Percentiles rank a stretch among this genome's conserved stretches.
phyloP scores from a whole-genome alignment of 192 early-diverging fungal species.

The Mortierella claussenii region DNA sequence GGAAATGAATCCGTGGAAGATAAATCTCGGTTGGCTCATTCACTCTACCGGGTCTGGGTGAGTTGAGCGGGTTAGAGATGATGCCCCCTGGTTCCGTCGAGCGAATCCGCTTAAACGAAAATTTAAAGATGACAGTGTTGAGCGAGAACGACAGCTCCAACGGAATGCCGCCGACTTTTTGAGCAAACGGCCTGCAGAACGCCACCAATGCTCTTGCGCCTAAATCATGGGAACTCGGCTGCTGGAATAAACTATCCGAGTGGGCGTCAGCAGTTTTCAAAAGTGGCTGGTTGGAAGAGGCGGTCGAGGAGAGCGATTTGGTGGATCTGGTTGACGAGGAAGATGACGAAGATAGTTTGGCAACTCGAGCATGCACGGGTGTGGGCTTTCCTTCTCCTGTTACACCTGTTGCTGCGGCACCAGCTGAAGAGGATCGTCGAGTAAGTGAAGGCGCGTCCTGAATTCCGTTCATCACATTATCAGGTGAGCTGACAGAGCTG shows the following conservation, averaged over 20 bases:
- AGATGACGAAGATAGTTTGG: constrained; percentile 6
- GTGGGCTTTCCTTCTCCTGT: neutral
- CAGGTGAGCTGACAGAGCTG: neutral
- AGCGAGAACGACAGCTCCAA: constrained; percentile 45
- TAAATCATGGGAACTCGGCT: constrained; percentile 12
- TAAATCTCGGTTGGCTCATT: constrained; percentile 59
- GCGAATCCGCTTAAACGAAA: constrained; percentile 17
- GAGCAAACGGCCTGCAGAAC: constrained; percentile 53
- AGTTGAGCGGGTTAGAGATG: constrained; percentile 16
- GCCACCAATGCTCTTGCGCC: constrained; percentile 44
- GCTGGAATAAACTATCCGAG: neutral
- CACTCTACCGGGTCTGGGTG: constrained; percentile 19
- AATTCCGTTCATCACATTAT: neutral
- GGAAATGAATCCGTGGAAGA: constrained; percentile 58
- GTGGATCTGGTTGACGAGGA: constrained; percentile 11
- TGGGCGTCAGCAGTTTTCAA: neutral
- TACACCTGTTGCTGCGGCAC: neutral
- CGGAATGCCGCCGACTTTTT: constrained; percentile 48
- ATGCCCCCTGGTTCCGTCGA: constrained; percentile 1
- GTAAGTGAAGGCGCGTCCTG: constrained; percentile 22
- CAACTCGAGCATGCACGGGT: neutral
- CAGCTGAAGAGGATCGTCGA: neutral
- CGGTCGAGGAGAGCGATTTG: constrained; percentile 1
- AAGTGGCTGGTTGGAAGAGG: constrained; percentile 7
- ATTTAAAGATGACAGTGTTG: constrained; percentile 47